Base-by-base conservation (phyloP, 148 eudicot genomes). In the Simmondsia chinensis region DNA sequence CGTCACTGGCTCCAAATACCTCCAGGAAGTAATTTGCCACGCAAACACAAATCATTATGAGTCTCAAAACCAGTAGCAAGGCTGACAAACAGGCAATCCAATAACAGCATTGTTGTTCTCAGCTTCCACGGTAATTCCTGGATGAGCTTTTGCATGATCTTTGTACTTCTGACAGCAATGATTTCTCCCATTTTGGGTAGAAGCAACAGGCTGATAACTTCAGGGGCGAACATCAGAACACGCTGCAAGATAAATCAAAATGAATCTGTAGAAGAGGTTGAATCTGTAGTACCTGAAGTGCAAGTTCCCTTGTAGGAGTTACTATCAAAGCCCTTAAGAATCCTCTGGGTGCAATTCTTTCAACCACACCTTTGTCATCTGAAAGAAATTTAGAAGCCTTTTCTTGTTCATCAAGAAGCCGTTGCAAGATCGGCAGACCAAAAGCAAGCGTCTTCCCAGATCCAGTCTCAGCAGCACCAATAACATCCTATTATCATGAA, bases 381-480 rank as follows among this genome's bases (percentile, higher is more conserved):
- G 52, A 32, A 48, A 59, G 52, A 46, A 64, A 21, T 30, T 64
- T 78, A 20, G 66, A 74, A 20, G 57, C 80, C 61, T 89, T 89
- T 41, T 91, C 97, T 50, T 65, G 81, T 61, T 91, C 97, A 15
- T 91, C 94, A 28, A 91, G 94, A 37, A 91, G 88, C 7, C 97
- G 82, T 48, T 91, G 97, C 39, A 91, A 55, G 57, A 91, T 91
- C 13, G 97, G 95, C 65, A 91, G 66, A 46, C 97, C 97, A 84
- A 89, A 89, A 49, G 95, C 97, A 57, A 91, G 88, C 26, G 97
- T 91, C 61, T 91, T 91, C 34, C 97, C 97, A 41, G 97, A 91
- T 16, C 97, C 97, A 35, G 97, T 91, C 68, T 85, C 97, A 32
- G 97, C 97, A 54, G 97, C 97, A 57, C 97, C 97, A 46, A 91